Percentiles rank a stretch among this genome's conserved stretches.
Evolutionary conservation across 352 stramenopile species (phyloP).

Genomic region (Blastocystis hominis): DNA sequence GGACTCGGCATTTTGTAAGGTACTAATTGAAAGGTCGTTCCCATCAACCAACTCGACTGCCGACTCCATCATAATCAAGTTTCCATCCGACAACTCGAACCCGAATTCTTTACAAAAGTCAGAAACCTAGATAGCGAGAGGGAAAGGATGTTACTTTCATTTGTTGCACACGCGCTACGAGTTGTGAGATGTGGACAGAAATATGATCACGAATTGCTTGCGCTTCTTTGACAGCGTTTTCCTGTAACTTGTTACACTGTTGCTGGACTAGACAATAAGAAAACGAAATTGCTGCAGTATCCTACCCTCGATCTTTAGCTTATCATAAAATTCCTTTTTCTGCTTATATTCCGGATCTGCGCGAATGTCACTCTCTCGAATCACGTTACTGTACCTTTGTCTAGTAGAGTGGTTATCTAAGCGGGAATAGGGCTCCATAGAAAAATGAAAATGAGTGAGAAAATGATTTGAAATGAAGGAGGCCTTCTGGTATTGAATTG

Average conservation of each 20-base stretch:
- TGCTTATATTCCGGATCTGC: slow-evolving; percentile 36
- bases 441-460: neutral
- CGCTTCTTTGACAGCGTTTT: slow-evolving; percentile 29
- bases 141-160: neutral
- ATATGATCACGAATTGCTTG: neutral
- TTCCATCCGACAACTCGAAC: slow-evolving; percentile 14
- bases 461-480: neutral
- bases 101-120: slow-evolving; percentile 51
- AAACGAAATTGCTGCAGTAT: neutral
- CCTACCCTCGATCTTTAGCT: neutral
- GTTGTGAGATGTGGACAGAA: slow-evolving; percentile 5
- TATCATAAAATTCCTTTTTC: slow-evolving; percentile 52
- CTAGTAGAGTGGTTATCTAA: neutral
- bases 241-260: slow-evolving; percentile 13
- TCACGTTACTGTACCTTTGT: neutral
- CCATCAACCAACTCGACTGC: neutral
- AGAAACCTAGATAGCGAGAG: neutral
- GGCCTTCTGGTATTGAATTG: neutral
- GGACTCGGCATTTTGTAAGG: neutral
- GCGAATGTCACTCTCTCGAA: slow-evolving; percentile 13
- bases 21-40: neutral
- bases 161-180: slow-evolving; percentile 1
- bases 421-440: neutral
- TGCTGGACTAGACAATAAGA: neutral
- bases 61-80: neutral